phyloP scores from a whole-genome alignment of 78 protist genomes.

The Dictyostelium firmibasis region DNA sequence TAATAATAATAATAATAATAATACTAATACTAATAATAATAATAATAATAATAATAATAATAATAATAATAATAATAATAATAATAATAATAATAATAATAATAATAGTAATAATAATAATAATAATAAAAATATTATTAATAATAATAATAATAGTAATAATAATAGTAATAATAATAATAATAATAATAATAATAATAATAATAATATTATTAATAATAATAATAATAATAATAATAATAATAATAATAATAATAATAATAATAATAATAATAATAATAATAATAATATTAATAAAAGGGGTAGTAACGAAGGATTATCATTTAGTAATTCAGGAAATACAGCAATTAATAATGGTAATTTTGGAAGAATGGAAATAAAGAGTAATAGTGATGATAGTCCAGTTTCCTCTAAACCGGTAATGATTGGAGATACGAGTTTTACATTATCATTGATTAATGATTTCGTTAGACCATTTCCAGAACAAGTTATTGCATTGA shows the following conservation, averaged over 20 bases:
- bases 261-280: background rate
- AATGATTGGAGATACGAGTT: background rate
- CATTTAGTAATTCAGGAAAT: background rate
- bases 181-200: conserved; percentile 8
- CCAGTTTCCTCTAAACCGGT: background rate
- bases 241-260: background rate
- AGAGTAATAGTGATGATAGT: background rate
- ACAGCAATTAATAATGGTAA: background rate
- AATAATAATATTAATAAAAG: background rate
- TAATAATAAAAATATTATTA: no score
- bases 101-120: no score
- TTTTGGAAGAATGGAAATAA: background rate
- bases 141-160: background rate
- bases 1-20: background rate
- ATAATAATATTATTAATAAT: conserved; percentile 8
- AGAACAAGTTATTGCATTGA: conserved; percentile 28
- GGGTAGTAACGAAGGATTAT: background rate
- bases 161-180: background rate
- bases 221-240: background rate
- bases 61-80: background rate
- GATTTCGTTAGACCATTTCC: conserved; percentile 35
- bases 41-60: background rate
- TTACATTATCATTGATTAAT: background rate
- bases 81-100: no score
- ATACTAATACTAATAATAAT: background rate